Evolutionary conservation across 2,329 filamentous ascomycete species (phyloP).

Genomic region (Venturia oleaginea): DNA sequence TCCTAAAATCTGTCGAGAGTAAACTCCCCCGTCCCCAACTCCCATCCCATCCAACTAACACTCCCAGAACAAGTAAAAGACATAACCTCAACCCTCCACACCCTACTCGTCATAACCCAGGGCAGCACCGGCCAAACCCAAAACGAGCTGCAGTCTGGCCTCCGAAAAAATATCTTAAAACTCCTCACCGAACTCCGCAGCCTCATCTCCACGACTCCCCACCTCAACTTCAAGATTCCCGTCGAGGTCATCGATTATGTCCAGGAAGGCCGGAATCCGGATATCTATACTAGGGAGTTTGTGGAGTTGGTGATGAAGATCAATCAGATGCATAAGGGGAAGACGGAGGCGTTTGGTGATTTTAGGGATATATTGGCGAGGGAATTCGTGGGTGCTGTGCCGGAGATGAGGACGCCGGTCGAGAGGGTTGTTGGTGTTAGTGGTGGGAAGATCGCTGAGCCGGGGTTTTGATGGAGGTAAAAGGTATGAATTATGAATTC

Average conservation of each 20-base stretch:
- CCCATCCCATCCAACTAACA: not conserved
- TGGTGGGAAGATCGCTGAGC: constrained; percentile 10
- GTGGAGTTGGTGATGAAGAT: constrained; percentile 54
- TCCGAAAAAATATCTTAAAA: constrained; percentile 49
- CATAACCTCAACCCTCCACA: constrained; percentile 53
- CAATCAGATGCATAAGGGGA: constrained; percentile 55
- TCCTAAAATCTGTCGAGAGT: not conserved
- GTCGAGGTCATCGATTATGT: constrained; percentile 56
- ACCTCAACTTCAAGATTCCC: constrained; percentile 45
- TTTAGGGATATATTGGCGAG: constrained; percentile 51
- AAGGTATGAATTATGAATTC: not conserved
- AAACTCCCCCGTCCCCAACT: not conserved
- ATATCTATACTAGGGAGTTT: constrained; percentile 58
- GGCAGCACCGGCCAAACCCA: constrained; percentile 46
- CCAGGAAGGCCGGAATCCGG: constrained; percentile 53
- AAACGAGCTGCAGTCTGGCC: constrained; percentile 44
- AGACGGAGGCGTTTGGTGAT: constrained; percentile 47
- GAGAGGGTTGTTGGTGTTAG: constrained; percentile 37
- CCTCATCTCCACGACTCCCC: constrained; percentile 41
- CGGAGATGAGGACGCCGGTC: constrained; percentile 47
- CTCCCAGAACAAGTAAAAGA: constrained; percentile 9
- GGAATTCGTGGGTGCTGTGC: constrained; percentile 50
- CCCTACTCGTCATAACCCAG: constrained; percentile 42
- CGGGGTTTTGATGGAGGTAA: not conserved
- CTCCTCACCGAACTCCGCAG: constrained; percentile 45